phyloP scores from a whole-genome alignment of 306 rosid species.

The Abrus pulchellus region DNA sequence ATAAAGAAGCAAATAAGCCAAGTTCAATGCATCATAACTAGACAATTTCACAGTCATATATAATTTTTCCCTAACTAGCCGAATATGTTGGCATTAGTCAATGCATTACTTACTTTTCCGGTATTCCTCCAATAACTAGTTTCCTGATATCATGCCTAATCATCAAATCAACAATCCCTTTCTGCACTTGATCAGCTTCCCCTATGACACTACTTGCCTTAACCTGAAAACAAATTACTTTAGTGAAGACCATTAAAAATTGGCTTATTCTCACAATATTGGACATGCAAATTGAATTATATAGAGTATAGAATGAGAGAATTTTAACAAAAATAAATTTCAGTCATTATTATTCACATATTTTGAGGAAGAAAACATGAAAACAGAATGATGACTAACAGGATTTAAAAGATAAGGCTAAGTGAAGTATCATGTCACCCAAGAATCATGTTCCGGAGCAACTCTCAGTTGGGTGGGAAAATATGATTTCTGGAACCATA shows the following conservation, averaged over 20 bases:
- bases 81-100: constrained; percentile 18
- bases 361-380: neutral
- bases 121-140: constrained; percentile 79
- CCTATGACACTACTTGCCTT: constrained; percentile 55
- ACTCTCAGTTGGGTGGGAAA: neutral
- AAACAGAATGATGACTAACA: constrained; percentile 16
- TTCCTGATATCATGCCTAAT: constrained; percentile 61
- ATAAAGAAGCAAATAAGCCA: constrained; percentile 4
- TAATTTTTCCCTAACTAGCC: neutral
- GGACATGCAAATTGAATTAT: neutral
- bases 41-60: neutral
- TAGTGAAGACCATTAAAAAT: constrained; percentile 10
- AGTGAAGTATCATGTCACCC: neutral
- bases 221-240: constrained; percentile 60
- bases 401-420: constrained; percentile 10
- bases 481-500: neutral
- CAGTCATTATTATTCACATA: neutral
- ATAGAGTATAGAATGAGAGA: neutral
- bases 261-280: neutral
- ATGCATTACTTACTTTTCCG: constrained; percentile 64
- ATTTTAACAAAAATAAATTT: neutral
- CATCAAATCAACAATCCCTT: constrained; percentile 74
- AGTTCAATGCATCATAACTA: constrained; percentile 3
- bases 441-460: neutral
- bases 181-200: constrained; percentile 75